Evolutionary conservation across 2,329 filamentous ascomycete genomes (phyloP).

Genomic region (Phialocephala sp.): DNA sequence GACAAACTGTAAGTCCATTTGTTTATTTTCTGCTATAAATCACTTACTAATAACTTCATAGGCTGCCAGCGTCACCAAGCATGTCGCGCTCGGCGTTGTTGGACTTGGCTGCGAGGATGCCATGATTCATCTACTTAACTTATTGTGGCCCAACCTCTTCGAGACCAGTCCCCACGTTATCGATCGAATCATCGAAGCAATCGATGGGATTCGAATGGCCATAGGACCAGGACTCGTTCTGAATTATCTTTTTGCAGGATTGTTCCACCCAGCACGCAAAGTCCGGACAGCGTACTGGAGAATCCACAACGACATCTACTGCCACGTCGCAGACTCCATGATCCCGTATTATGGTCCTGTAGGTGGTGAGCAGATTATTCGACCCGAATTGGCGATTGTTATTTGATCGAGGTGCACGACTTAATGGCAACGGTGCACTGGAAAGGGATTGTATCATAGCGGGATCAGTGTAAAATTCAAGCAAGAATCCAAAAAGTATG

Average conservation of each 20-base stretch:
- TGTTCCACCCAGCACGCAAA: conserved; percentile 96
- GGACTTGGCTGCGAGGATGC: conserved; percentile 97
- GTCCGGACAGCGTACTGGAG: conserved; percentile 95
- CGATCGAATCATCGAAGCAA: conserved; percentile 95
- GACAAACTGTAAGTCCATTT: conserved; percentile 76
- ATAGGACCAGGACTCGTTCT: conserved; percentile 91
- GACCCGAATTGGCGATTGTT: conserved; percentile 83
- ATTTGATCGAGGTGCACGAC: conserved; percentile 56
- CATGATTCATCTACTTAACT: conserved; percentile 96
- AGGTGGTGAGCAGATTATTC: conserved; percentile 78
- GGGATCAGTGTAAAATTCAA: background rate
- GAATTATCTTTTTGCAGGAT: conserved; percentile 97
- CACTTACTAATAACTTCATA: background rate
- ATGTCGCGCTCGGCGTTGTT: conserved; percentile 96
- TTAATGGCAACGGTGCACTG: background rate
- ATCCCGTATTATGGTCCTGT: conserved; percentile 94
- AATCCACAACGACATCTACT: conserved; percentile 96
- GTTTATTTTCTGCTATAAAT: background rate
- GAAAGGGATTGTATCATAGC: conserved; percentile 12
- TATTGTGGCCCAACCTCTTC: conserved; percentile 95
- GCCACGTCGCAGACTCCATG: conserved; percentile 91
- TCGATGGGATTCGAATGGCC: conserved; percentile 93
- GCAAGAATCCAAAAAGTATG: conserved; percentile 3
- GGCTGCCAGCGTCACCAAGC: conserved; percentile 61
- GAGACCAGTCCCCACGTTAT: conserved; percentile 99